Evolutionary conservation across 2,329 filamentous ascomycete genomes (phyloP), one percentile per base, ranked within the genome.

Genomic region (Trichoderma cornu-damae): DNA sequence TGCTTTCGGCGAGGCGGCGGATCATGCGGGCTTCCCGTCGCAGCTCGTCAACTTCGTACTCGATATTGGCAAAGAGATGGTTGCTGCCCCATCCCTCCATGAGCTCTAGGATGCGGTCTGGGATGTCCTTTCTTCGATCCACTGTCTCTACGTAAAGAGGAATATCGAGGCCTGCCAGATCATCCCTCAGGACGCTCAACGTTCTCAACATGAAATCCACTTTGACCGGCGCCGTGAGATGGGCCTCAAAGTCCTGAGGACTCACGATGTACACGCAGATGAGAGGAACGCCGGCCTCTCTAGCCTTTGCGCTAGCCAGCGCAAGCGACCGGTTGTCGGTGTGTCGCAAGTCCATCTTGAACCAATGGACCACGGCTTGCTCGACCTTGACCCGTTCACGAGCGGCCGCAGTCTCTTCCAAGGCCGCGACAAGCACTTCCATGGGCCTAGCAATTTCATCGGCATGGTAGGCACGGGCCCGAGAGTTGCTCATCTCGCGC

Each of bases 11-110:
- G 59, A 87, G 82, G 38, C 77, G 70, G 26, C 75, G 79, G 1
- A 89, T 79, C 65, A 96, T 72, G 26, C 76, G 77, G 1, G 85
- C 83, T 65, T 96, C 92, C 5, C 91, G 79, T 42, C 91, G 78
- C 58, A 96, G 72, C 72, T 96, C 92, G 67, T 96, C 92, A 0
- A 95, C 90, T 69, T 96, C 92, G 66, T 96, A 96, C 69, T 96
- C 91, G 58, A 91, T 83, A 67, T 96, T 96, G 47, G 88, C 85
- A 65, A 85, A 95, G 2, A 96, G 62, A 65, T 94, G 88, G 48
- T 79, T 86, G 1, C 83, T 87, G 0, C 82, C 82, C 90, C 90
- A 96, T 60, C 83, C 75, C 28, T 82, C 74, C 68, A 88, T 82
- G 38, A 92, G 73, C 51, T 85, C 79, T 2, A 88, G 64, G 8